Conservation (phyloP, 2,329 filamentous ascomycete species). For the Aspergillus glaucus region DNA sequence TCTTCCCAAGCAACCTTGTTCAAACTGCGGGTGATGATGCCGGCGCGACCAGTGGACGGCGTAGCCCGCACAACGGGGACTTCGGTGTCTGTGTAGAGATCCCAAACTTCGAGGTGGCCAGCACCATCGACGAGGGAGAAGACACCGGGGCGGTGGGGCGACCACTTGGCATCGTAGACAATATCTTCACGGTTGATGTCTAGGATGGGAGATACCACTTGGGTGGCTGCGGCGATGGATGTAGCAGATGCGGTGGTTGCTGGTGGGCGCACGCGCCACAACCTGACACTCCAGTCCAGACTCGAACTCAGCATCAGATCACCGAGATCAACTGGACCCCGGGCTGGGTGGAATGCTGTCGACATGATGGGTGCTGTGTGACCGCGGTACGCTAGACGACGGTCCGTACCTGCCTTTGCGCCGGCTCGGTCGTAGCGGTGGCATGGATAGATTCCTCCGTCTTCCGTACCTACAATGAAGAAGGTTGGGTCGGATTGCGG, state of each 20-base stretch:
- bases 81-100: conserved; percentile 85
- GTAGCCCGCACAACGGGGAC: conserved; percentile 78
- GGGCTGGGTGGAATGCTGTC: conserved; percentile 87
- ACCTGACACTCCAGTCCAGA: conserved; percentile 93
- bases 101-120: conserved; percentile 90
- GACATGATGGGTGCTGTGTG: conserved; percentile 95
- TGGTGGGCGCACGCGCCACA: conserved; percentile 76
- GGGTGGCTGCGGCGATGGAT: conserved; percentile 33
- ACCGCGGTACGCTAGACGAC: conserved; percentile 77
- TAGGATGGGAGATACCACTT: conserved; percentile 65
- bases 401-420: conserved; percentile 91
- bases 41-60: conserved; percentile 56
- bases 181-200: conserved; percentile 93
- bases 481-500: conserved; percentile 93
- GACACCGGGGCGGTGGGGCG: conserved; percentile 84
- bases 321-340: conserved; percentile 86
- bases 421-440: conserved; percentile 96
- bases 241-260: conserved; percentile 36
- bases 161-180: conserved; percentile 95
- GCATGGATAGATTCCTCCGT: conserved; percentile 92
- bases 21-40: conserved; percentile 73
- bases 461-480: conserved; percentile 94
- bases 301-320: conserved; percentile 89
- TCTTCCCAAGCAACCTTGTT: conserved; percentile 95
- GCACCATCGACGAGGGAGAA: conserved; percentile 93